These are phyloP conservation scores for Nissolia schottii DNA, from an alignment of 306 rosid genomes.

Conservation along the genomic window DNA sequence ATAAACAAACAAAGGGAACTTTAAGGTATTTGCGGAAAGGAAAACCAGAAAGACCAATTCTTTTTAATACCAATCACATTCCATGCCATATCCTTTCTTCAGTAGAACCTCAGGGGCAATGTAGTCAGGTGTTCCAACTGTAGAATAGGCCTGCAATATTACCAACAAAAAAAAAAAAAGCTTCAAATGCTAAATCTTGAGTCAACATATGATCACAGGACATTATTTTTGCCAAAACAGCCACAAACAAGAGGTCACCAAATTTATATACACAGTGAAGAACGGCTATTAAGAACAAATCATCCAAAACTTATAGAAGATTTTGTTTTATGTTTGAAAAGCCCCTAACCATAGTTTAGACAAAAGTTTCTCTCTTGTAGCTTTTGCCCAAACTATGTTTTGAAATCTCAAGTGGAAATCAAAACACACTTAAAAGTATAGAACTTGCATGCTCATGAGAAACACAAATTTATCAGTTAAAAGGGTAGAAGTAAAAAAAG, in stretches of 20 bases:
- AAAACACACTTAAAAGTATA: neutral
- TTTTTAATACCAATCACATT: conserved; percentile 74
- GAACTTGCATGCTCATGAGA: neutral
- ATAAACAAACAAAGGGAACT: neutral
- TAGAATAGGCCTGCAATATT: conserved; percentile 84
- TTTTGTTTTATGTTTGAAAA: neutral
- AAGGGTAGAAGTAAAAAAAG: neutral
- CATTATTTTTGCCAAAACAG: neutral
- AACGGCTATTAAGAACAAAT: neutral
- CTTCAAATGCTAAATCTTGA: neutral
- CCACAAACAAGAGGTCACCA: neutral
- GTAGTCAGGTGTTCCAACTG: conserved; percentile 98
- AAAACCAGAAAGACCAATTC: neutral
- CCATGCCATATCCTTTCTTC: conserved; percentile 99
- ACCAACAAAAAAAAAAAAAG: neutral
- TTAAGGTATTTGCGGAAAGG: conserved; percentile 12
- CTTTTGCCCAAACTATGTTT: neutral
- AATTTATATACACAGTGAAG: conserved; percentile 11
- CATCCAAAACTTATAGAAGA: conserved; percentile 2
- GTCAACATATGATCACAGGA: conserved; percentile 5
- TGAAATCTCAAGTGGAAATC: neutral
- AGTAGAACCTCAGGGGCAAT: conserved; percentile 98
- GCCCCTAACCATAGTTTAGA: neutral
- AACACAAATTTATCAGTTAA: conserved; percentile 2
- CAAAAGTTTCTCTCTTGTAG: neutral